phyloP scores from a whole-genome alignment of 1,139 yeast species.

The Meyerozyma guilliermondii region DNA sequence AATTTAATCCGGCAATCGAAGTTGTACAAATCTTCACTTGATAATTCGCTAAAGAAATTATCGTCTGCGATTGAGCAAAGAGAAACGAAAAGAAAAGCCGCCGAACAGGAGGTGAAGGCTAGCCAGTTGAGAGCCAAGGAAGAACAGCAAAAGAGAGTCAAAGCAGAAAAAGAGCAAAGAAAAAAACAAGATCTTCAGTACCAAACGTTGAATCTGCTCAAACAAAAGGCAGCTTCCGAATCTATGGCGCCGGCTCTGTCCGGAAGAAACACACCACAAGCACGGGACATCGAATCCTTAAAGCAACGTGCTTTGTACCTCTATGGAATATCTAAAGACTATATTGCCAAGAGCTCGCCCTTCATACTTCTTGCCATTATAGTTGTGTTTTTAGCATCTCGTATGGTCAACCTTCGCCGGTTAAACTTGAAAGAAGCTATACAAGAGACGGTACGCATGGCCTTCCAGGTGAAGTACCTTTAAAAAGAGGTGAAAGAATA shows the following conservation, averaged over 20 bases:
- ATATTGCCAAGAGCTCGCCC: constrained; percentile 27
- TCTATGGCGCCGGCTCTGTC: constrained; percentile 1
- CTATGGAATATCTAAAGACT: constrained; percentile 15
- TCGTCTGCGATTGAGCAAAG: constrained; percentile 14
- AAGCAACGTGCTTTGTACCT: constrained; percentile 13
- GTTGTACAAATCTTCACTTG: constrained; percentile 10
- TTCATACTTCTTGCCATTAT: constrained; percentile 20
- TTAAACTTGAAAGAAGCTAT: constrained; percentile 27
- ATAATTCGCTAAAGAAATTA: constrained; percentile 14
- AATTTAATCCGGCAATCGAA: constrained; percentile 20
- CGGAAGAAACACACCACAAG: constrained; percentile 1
- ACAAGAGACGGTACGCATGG: constrained; percentile 39
- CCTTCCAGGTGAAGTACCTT: constrained; percentile 39
- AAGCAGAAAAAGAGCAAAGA: constrained; percentile 14
- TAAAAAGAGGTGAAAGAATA: no score
- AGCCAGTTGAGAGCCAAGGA: constrained; percentile 7
- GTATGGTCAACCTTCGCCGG: constrained; percentile 20
- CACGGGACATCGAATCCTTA: constrained; percentile 7
- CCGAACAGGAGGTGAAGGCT: constrained; percentile 11
- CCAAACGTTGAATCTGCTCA: constrained; percentile 28
- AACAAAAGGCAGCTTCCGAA: constrained; percentile 1
- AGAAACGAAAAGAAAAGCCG: constrained; percentile 13
- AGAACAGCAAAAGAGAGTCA: constrained; percentile 12
- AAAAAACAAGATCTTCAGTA: constrained; percentile 29
- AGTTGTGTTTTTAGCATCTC: constrained; percentile 17